Evolutionary conservation across 2,329 filamentous ascomycete genomes (phyloP), one percentile per base, ranked within the genome.

Genomic region (Xylaria sp.): DNA sequence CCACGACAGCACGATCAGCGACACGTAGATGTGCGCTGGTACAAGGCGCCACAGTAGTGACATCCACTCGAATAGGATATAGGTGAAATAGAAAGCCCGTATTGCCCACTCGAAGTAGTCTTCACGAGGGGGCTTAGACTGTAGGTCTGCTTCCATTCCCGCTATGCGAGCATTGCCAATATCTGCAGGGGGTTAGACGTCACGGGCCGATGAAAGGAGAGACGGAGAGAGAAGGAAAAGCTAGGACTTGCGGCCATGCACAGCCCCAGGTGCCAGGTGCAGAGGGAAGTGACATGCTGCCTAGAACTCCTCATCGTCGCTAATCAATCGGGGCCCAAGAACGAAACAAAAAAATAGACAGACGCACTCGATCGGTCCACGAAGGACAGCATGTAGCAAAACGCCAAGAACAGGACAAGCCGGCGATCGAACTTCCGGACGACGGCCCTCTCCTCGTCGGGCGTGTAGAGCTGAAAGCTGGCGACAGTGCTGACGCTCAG

Each of bases 381-480:
- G 73, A 96, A 97, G 65, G 88, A 90, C 64, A 97, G 80, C 81
- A 96, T 85, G 73, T 95, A 97, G 11, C 97, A 81, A 60, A 94
- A 74, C 10, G 91, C 90, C 65, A 97, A 83, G 73, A 97, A 96
- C 1, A 91, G 74, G 5, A 96, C 91, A 54, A 97, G 82, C 66
- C 84, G 86, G 58, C 86, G 82, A 74, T 97, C 93, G 68, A 97
- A 87, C 77, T 91, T 93, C 71, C 81, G 82, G 58, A 93, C 81
- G 8, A 96, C 88, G 3, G 81, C 79, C 21, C 75, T 78, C 72
- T 96, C 93, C 74, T 97, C 93, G 55, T 93, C 88, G 0, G 79
- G 77, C 3, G 83, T 83, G 60, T 83, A 85, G 27, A 68, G 66
- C 51, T 73, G 70, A 41, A 66, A 68, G 62, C 63, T 70, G 15